Evolutionary conservation across 2,329 filamentous ascomycete species (phyloP), one percentile per base, ranked within the genome.

Genomic region (Sporothrix protearum): DNA sequence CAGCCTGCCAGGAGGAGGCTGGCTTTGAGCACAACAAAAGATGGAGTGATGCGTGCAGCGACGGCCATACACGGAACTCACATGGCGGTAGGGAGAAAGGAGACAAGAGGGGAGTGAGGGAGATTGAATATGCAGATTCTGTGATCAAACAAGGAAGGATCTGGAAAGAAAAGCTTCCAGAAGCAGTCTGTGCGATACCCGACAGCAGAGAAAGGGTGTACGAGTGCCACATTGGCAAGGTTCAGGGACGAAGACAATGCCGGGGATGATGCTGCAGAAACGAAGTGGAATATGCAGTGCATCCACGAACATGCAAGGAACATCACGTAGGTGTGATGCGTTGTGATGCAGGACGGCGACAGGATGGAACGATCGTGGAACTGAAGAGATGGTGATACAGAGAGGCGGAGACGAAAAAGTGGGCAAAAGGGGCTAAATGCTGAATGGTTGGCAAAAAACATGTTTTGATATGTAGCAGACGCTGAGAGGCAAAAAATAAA

Each of bases 261-360:
- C 22, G 57, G 33, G 64, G 33, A 16, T 12, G 64, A 51, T 14
- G 12, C 22, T 14, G 45, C 19, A 36, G 16, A 36, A 33, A 67
- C 3, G 7, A 2, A 51, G 25, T 12, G 28, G 45, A 19, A 19
- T 4, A 36, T 51, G 64, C 25, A 45, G 28, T 10, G 45, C 33
- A n/a, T 36, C 39, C 68, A 16, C 25, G 53, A 55, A 49, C 19
- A 69, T 69, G 53, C 68, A 69, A 49, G 68, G 53, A 22, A 36
- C 68, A 69, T 69, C 39, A 61, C 9, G 68, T 30, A 69, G 53
- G 36, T 22, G 39, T 69, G 53, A 59, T 55, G 68, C 28, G 22
- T 19, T 51, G 36, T 16, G 68, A 69, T 45, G 30, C 36, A 61
- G 5, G 53, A 36, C 8, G 25, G 16, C 5, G 47, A 53, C 30